A percentile compares a stretch with the other conserved stretches of the same genome.
phyloP scores from a whole-genome alignment of 192 early-diverging fungal genomes.

The Coemansia javaensis region DNA sequence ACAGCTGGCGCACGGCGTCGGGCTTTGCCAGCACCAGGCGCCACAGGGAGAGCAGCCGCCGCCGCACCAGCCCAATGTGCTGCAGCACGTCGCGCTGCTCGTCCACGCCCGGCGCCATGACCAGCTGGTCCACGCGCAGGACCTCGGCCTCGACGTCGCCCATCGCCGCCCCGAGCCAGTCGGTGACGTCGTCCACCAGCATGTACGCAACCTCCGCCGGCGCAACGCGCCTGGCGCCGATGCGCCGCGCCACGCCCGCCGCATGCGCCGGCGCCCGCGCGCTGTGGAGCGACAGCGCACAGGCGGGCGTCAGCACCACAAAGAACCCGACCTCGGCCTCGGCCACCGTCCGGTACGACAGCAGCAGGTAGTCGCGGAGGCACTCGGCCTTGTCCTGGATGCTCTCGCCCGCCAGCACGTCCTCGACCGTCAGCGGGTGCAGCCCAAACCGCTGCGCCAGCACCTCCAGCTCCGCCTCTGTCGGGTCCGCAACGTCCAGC shows the following conservation, averaged over 20 bases:
- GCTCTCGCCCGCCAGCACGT: constrained; percentile 65
- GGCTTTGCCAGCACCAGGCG: constrained; percentile 62
- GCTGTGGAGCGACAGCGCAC: constrained; percentile 13
- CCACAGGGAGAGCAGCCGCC: constrained; percentile 63
- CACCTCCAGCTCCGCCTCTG: constrained; percentile 56
- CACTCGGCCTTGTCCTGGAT: constrained; percentile 16
- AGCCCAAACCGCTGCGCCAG: constrained; percentile 64
- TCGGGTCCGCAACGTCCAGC: constrained; percentile 61
- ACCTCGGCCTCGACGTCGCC: constrained; percentile 69
- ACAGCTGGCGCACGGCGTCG: constrained; percentile 66
- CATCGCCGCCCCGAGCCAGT: constrained; percentile 63
- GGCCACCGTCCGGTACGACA: constrained; percentile 12
- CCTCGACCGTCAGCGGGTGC: constrained; percentile 87
- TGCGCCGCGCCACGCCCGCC: background rate
- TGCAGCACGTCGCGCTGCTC: constrained; percentile 61
- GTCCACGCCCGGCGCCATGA: constrained; percentile 53
- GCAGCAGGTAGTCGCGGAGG: background rate
- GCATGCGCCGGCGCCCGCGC: no score
- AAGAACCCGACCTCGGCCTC: constrained; percentile 4
- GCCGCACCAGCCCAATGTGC: constrained; percentile 68
- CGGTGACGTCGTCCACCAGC: constrained; percentile 74
- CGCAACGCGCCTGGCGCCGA: background rate
- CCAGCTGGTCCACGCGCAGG: constrained; percentile 70
- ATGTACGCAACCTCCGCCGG: constrained; percentile 48
- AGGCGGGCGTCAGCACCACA: constrained; percentile 1